Conservation (phyloP, 257 asterid species). For the Paraleonurus japonicus region DNA sequence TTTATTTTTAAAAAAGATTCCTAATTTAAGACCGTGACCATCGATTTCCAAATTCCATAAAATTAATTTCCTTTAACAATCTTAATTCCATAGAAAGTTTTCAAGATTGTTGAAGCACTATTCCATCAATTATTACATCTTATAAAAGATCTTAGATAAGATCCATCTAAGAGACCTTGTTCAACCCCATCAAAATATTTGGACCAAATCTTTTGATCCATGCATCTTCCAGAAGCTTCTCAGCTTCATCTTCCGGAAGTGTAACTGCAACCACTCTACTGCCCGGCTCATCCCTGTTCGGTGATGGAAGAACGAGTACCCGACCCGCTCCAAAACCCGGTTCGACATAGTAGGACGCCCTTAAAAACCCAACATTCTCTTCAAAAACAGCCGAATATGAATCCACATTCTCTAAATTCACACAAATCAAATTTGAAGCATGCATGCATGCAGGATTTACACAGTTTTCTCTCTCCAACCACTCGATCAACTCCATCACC, state of each 20-base stretch:
- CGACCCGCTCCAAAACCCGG: conserved; percentile 36
- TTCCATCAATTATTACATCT: background rate
- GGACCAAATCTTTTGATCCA: conserved; percentile 37
- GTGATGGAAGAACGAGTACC: conserved; percentile 31
- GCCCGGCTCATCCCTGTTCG: background rate
- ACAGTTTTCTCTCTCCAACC: conserved; percentile 37
- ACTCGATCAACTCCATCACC: conserved; percentile 44
- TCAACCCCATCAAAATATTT: conserved; percentile 42
- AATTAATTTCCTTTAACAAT: background rate
- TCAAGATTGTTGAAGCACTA: too few relatives aligned
- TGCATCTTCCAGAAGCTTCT: conserved; percentile 46
- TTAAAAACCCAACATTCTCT: conserved; percentile 30
- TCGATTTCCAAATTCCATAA: background rate
- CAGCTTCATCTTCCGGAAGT: conserved; percentile 47
- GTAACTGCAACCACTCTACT: conserved; percentile 53
- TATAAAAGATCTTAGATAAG: background rate
- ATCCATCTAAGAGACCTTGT: background rate
- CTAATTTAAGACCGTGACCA: background rate
- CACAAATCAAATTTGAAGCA: conserved; percentile 37
- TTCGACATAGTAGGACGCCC: conserved; percentile 40
- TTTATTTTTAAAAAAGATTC: too few relatives aligned
- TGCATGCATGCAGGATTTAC: conserved; percentile 31
- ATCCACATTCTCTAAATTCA: conserved; percentile 38
- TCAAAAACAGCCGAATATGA: conserved; percentile 44
- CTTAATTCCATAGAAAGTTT: background rate